These are phyloP conservation scores for Fremontodendron californicum DNA, from an alignment of 345 rosid genomes.

Conservation along the genomic window DNA sequence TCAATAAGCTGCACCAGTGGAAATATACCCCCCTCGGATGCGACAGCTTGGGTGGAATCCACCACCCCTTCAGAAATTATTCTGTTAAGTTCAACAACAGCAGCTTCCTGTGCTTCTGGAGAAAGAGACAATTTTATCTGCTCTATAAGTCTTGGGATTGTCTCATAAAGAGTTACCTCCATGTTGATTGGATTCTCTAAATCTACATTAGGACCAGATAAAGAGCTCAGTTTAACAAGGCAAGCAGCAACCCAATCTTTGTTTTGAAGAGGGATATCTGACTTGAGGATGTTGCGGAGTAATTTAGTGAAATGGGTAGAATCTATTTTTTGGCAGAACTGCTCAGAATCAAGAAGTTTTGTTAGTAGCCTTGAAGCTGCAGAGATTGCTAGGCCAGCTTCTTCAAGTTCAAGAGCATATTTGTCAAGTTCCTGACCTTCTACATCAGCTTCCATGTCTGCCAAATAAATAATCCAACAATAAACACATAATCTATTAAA, in stretches of 20 bases:
- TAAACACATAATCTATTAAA: not conserved
- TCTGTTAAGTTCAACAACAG: constrained; percentile 73
- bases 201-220: constrained; percentile 29
- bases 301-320: constrained; percentile 28
- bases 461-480: not conserved
- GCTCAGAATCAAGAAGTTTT: constrained; percentile 62
- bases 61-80: constrained; percentile 64
- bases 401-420: constrained; percentile 63
- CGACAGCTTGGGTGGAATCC: constrained; percentile 52
- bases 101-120: constrained; percentile 59
- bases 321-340: constrained; percentile 40
- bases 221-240: constrained; percentile 58
- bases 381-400: constrained; percentile 60
- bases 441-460: constrained; percentile 50
- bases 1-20: constrained; percentile 62
- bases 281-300: constrained; percentile 50
- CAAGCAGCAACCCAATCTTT: constrained; percentile 84
- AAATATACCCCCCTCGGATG: constrained; percentile 62
- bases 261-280: constrained; percentile 44
- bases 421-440: constrained; percentile 53
- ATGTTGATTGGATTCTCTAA: constrained; percentile 47
- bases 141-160: constrained; percentile 71
- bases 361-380: constrained; percentile 71
- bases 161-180: constrained; percentile 72
- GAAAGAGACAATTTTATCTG: constrained; percentile 51